A percentile compares a stretch with the other conserved stretches of the same genome.
Evolutionary conservation across 495 filamentous ascomycete species (phyloP).

Genomic region (Chaetomidium leptoderma): DNA sequence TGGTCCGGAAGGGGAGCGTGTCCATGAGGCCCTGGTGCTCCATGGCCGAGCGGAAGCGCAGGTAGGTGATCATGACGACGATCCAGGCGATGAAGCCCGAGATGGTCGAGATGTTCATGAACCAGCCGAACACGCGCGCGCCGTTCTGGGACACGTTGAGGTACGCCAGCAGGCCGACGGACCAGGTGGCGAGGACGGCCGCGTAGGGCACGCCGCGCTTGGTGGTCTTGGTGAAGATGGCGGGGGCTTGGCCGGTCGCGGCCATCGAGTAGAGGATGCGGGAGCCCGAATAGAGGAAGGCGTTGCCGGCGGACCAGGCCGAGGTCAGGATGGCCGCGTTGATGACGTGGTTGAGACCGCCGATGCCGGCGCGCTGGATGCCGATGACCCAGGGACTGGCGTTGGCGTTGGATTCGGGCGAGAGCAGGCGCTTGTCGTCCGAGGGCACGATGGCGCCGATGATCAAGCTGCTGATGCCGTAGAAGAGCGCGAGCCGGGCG

Average conservation of each 20-base stretch:
- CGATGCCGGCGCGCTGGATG: slow-evolving; percentile 44
- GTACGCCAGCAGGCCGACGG: slow-evolving; percentile 58
- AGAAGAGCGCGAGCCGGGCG: slow-evolving; percentile 67
- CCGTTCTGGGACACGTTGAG: slow-evolving; percentile 54
- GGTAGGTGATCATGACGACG: slow-evolving; percentile 45
- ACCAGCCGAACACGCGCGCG: slow-evolving; percentile 59
- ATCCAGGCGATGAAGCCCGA: slow-evolving; percentile 50
- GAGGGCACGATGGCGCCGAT: slow-evolving; percentile 64
- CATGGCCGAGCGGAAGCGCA: slow-evolving; percentile 47
- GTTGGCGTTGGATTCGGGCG: slow-evolving; percentile 53
- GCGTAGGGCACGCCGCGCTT: slow-evolving; percentile 57
- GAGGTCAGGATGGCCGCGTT: slow-evolving; percentile 49
- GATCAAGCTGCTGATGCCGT: slow-evolving; percentile 65
- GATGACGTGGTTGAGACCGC: slow-evolving; percentile 45
- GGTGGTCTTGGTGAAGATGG: slow-evolving; percentile 50
- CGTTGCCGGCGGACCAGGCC: slow-evolving; percentile 60
- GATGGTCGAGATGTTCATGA: slow-evolving; percentile 48
- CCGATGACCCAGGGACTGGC: slow-evolving; percentile 56
- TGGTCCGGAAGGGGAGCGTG: slow-evolving; percentile 40
- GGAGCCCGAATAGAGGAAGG: slow-evolving; percentile 76
- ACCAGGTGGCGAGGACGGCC: slow-evolving; percentile 53
- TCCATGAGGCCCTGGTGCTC: slow-evolving; percentile 33
- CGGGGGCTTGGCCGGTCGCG: slow-evolving; percentile 58
- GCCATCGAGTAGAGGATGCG: slow-evolving; percentile 72
- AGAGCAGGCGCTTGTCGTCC: slow-evolving; percentile 50